Evolutionary conservation across 2,329 filamentous ascomycete species (phyloP).

Genomic region (Hymenoscyphus linearis): DNA sequence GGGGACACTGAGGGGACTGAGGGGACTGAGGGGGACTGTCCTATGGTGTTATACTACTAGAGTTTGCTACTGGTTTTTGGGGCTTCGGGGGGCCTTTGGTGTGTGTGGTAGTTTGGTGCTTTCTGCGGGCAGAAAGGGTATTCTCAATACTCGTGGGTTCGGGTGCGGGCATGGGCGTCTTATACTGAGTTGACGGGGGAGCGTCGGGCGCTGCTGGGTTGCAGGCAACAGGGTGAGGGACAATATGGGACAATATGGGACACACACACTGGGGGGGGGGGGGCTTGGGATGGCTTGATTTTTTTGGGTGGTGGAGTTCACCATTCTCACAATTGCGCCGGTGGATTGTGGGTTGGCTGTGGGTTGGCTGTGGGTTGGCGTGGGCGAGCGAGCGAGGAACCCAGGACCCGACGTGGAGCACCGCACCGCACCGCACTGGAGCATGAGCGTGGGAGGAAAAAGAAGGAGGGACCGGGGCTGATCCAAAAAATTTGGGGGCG

Average conservation of each 20-base stretch:
- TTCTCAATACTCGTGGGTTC: background rate
- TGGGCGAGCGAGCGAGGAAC: background rate
- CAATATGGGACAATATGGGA: no score
- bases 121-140: background rate
- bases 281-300: background rate
- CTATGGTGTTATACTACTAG: background rate
- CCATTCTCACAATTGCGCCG: background rate
- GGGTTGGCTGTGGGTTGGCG: background rate
- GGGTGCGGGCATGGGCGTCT: background rate
- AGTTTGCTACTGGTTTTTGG: no score
- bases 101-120: background rate
- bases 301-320: background rate
- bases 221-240: no score
- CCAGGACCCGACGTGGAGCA: no score
- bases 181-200: background rate
- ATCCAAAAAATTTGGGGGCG: background rate
- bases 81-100: no score
- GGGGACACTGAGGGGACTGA: no score
- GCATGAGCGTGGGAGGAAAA: background rate
- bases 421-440: no score
- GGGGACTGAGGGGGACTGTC: no score
- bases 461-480: background rate
- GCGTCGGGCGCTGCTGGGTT: background rate
- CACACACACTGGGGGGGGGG: background rate
- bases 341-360: background rate